phyloP scores from a whole-genome alignment of 768 basidiomycete species.

The Neoboletus subvelutipes region DNA sequence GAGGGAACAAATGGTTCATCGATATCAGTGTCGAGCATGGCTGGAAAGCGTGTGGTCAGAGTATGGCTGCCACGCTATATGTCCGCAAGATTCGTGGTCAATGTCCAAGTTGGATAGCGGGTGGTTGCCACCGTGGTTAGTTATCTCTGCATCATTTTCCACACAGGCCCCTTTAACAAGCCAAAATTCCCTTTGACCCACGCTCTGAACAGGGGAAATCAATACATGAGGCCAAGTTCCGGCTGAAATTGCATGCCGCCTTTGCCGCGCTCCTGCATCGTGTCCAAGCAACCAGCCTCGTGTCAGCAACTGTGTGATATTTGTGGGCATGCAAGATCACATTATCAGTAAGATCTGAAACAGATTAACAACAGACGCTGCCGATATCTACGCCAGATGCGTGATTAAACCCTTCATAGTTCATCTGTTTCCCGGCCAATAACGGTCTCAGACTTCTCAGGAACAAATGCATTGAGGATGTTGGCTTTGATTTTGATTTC shows the following conservation, averaged over 20 bases:
- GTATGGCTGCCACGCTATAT: conserved; percentile 12
- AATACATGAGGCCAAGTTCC: conserved; percentile 30
- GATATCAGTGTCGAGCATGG: conserved; percentile 29
- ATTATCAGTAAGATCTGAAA: conserved; percentile 17
- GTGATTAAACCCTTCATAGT: conserved; percentile 35
- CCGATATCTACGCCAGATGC: conserved; percentile 12
- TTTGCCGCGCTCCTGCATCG: conserved; percentile 24
- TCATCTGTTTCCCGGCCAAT: conserved; percentile 38
- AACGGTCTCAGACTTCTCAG: conserved; percentile 36
- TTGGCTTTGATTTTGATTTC: conserved; percentile 93
- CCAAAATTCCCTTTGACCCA: conserved; percentile 6
- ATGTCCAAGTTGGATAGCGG: neutral
- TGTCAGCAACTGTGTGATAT: conserved; percentile 10
- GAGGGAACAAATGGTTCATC: conserved; percentile 33
- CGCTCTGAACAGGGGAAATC: conserved; percentile 15
- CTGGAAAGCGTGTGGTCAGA: conserved; percentile 6
- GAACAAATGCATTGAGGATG: conserved; percentile 65
- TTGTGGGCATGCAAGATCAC: conserved; percentile 3
- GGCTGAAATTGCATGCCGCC: conserved; percentile 7
- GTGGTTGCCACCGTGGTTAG: conserved; percentile 1
- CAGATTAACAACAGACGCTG: conserved; percentile 18
- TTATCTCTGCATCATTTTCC: neutral
- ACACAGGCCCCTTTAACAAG: conserved; percentile 19
- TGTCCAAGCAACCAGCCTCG: conserved; percentile 22
- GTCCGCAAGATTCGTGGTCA: conserved; percentile 12